phyloP scores from a whole-genome alignment of 768 basidiomycete genomes.

The Boletus rubropictus region DNA sequence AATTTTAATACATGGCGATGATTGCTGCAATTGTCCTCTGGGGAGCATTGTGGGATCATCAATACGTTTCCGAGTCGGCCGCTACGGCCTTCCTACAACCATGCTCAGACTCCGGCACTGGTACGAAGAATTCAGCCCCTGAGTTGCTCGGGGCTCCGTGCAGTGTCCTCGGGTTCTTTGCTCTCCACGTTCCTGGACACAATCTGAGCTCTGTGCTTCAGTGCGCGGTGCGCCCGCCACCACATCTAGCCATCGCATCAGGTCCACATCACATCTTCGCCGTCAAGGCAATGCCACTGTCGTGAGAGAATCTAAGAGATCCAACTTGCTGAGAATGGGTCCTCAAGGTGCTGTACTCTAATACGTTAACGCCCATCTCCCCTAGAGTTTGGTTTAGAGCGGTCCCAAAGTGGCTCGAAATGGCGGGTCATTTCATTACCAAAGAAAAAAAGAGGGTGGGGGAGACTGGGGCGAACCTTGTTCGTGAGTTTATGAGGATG shows the following conservation, averaged over 20 bases:
- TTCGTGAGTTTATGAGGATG: background rate
- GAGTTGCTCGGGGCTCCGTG: constrained; percentile 14
- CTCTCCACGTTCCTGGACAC: background rate
- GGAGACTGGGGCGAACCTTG: constrained; percentile 8
- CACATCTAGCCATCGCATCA: background rate
- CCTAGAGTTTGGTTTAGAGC: background rate
- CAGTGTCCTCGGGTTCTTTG: constrained; percentile 13
- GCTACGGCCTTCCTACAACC: background rate
- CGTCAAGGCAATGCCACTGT: constrained; percentile 5
- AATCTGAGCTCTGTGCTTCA: background rate
- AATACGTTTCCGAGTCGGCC: constrained; percentile 7
- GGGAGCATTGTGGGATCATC: constrained; percentile 4
- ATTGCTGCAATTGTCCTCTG: background rate
- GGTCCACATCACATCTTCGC: constrained; percentile 7
- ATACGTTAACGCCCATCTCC: background rate
- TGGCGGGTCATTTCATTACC: background rate
- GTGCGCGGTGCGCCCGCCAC: background rate
- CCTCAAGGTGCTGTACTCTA: background rate
- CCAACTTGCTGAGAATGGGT: background rate
- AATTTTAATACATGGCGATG: background rate
- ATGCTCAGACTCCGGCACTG: constrained; percentile 2
- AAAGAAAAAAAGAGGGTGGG: background rate
- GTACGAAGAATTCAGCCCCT: background rate
- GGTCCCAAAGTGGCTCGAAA: constrained; percentile 1
- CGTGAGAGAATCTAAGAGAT: constrained; percentile 9